Evolutionary conservation across 352 stramenopile species (phyloP).

Genomic region (Aphanomyces invadans): DNA sequence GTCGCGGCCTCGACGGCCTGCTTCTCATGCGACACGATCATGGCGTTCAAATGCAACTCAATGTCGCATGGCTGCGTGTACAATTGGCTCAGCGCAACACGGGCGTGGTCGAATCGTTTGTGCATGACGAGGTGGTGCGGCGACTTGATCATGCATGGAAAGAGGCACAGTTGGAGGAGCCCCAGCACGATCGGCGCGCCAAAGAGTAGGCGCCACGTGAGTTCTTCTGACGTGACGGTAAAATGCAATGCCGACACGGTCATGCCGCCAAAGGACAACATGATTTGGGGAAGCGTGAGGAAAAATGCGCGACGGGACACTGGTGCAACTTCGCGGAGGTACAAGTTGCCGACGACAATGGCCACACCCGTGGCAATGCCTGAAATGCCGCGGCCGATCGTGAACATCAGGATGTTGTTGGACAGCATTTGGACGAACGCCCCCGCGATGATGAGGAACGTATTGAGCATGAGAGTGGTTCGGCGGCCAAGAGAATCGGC

Average conservation of each 20-base stretch:
- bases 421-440: slow-evolving; percentile 26
- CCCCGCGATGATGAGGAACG: slow-evolving; percentile 23
- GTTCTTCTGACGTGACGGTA: slow-evolving; percentile 41
- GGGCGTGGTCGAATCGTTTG: slow-evolving; percentile 27
- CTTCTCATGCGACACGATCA: slow-evolving; percentile 14
- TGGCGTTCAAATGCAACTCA: slow-evolving; percentile 27
- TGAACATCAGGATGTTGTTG: slow-evolving; percentile 27
- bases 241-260: slow-evolving; percentile 34
- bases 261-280: slow-evolving; percentile 38
- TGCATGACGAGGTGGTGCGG: slow-evolving; percentile 41
- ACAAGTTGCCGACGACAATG: slow-evolving; percentile 34
- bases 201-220: slow-evolving; percentile 46
- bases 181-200: slow-evolving; percentile 41
- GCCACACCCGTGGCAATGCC: slow-evolving; percentile 25
- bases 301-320: slow-evolving; percentile 28
- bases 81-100: slow-evolving; percentile 25
- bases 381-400: slow-evolving; percentile 27
- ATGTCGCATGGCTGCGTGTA: slow-evolving; percentile 28
- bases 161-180: slow-evolving; percentile 37
- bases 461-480: slow-evolving; percentile 29
- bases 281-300: slow-evolving; percentile 37
- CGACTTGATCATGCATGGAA: slow-evolving; percentile 31
- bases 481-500: slow-evolving; percentile 44
- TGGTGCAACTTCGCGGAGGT: slow-evolving; percentile 35
- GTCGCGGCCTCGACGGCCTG: not conserved